Base-by-base conservation (phyloP, 352 stramenopile genomes). In the Pythium guiyangense region DNA sequence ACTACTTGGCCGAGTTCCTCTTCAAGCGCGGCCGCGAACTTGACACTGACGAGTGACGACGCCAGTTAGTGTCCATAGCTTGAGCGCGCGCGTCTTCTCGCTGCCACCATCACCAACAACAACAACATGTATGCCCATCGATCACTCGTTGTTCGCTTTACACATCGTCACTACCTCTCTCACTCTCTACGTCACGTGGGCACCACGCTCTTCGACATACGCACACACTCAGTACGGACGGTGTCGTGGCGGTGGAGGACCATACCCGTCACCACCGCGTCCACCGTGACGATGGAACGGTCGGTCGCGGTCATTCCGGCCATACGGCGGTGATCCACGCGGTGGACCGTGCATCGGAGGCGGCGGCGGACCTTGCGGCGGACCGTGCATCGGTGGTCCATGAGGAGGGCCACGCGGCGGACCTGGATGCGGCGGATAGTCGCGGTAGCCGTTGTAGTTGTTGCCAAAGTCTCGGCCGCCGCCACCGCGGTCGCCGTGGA, bases 1-100 rank as follows among this genome's bases (percentile, higher is more conserved):
- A 95, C 67, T 95, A 90, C 52, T 69, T 96, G 26, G 86, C 88
- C 22, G 83, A 94, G 57, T 94, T 90, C 51, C 74, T 96, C 29
- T 94, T 95, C 68, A 71, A 78, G 40, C 93, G 92, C 57, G 82
- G 77, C 18, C 72, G 75, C 17, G 76, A 88, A 49, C 61, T 88
- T 49, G 79, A 87, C 22, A 57, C 11, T 3, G 18, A 20, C 3
- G 47, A 42, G 17, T 15, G 29, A 27, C 6, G 59, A 10, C 66
- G n/a, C n/a, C n/a, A n/a, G n/a, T n/a, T n/a, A n/a, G n/a, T n/a
- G n/a, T n/a, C n/a, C n/a, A n/a, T n/a, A n/a, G n/a, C n/a, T n/a
- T n/a, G n/a, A n/a, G n/a, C n/a, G n/a, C n/a, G n/a, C n/a, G n/a
- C n/a, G n/a, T n/a, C n/a, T n/a, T n/a, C n/a, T n/a, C n/a, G n/a